Conservation (phyloP, 805 yeast genomes). For the Kodamaea hsintzibuensis region DNA sequence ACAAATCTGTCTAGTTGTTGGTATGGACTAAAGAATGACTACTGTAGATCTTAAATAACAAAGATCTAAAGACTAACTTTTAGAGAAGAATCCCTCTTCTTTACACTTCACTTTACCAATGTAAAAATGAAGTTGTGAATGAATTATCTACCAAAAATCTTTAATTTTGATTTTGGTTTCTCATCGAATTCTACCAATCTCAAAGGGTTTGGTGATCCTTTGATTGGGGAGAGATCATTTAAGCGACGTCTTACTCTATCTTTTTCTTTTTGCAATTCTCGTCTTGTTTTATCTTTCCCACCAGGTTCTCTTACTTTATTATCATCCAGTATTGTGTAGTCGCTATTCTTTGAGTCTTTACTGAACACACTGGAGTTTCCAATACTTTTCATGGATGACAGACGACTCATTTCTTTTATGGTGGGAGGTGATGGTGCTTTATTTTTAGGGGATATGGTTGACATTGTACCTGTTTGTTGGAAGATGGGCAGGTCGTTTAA, state of each 20-base stretch:
- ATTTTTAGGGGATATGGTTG: constrained; percentile 1
- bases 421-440: not conserved
- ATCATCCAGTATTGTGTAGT: constrained; percentile 5
- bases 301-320: not conserved
- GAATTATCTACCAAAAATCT: constrained; percentile 6
- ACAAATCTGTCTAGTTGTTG: not conserved
- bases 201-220: constrained; percentile 15
- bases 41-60: not conserved
- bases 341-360: constrained; percentile 11
- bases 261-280: not conserved
- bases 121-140: no score
- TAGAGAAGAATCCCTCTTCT: no score
- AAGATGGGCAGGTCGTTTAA: constrained; percentile 4
- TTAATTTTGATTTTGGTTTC: constrained; percentile 15
- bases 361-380: constrained; percentile 11
- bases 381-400: constrained; percentile 8
- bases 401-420: constrained; percentile 3
- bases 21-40: not conserved
- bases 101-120: not conserved
- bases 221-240: constrained; percentile 12
- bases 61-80: no score
- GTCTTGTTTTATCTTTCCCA: not conserved
- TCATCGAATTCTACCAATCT: constrained; percentile 10
- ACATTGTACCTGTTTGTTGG: constrained; percentile 6
- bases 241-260: not conserved